phyloP scores from a whole-genome alignment of 139 green algal genomes.

The Chlorella sp. region DNA sequence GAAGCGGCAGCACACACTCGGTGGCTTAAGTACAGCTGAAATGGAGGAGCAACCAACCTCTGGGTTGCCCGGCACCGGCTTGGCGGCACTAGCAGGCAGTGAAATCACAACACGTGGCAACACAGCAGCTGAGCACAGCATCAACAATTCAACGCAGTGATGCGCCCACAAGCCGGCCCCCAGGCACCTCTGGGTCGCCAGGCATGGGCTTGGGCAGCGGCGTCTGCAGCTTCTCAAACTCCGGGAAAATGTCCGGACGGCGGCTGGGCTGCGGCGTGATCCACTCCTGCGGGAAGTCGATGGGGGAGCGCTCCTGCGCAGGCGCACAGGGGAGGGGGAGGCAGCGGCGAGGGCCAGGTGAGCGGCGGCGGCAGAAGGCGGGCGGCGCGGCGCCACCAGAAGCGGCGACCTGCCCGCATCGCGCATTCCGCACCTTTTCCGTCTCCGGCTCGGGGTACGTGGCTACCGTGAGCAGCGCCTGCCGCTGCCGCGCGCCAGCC shows the following conservation, averaged over 20 bases:
- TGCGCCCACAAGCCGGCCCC: too few relatives aligned
- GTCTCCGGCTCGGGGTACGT: slow-evolving; percentile 83
- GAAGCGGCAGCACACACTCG: too few relatives aligned
- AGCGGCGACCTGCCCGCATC: neutral
- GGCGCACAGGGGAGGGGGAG: neutral
- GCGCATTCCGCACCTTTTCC: slow-evolving; percentile 63
- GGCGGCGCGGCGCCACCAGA: neutral
- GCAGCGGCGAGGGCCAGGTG: neutral
- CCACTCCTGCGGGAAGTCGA: slow-evolving; percentile 94
- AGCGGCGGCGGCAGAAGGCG: neutral
- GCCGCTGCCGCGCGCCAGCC: neutral
- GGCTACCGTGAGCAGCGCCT: slow-evolving; percentile 25
- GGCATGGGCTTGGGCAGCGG: slow-evolving; percentile 69
- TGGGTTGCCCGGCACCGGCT: too few relatives aligned
- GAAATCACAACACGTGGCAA: too few relatives aligned
- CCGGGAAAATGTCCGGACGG: slow-evolving; percentile 91
- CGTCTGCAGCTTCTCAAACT: slow-evolving; percentile 95
- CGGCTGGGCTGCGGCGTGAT: slow-evolving; percentile 88
- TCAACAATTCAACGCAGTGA: too few relatives aligned
- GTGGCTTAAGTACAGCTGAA: too few relatives aligned
- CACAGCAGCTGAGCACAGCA: neutral
- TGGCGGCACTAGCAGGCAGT: neutral
- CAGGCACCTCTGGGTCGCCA: slow-evolving; percentile 83
- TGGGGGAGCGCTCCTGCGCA: slow-evolving; percentile 67
- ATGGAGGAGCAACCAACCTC: too few relatives aligned